Evolutionary conservation across 78 protist genomes (phyloP), one percentile per base, ranked within the genome.

Genomic region (Reticulomyxa filosa): DNA sequence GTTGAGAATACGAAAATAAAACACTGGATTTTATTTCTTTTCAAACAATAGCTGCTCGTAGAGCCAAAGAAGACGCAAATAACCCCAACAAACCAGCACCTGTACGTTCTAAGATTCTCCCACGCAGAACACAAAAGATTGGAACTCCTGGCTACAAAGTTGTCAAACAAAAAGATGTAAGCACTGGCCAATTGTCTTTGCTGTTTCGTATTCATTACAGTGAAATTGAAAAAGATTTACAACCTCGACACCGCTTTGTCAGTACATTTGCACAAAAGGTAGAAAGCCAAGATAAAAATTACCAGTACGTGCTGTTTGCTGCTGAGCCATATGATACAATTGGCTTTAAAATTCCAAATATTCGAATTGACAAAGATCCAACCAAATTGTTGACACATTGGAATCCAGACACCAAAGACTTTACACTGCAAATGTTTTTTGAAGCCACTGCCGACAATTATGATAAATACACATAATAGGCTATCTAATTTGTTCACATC

Each of bases 321-420:
- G 97, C 97, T 0, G 94, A 88, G 46, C 98, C 98, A 3, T 95
- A 95, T 72, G 94, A 89, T 65, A 91, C 93, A 4, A 78, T 94
- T 50, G 92, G 84, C 26, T 83, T 93, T 75, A 87, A 90, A 75
- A 72, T 94, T 4, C 98, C 97, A 0, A 55, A 67, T 29, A 25
- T 7, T 0, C 81, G 69, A 56, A 50, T 88, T 23, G 94, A 87
- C 61, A 70, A 72, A 35, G 13, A 23, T 2, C 70, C 4, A 11
- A n/a, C 62, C 39, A 74, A 70, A 38, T 69, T 65, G 62, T 57
- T 3, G 38, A 57, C 70, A 4, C 0, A 36, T n/a, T 81, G 82
- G 80, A 69, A 81, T 27, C 13, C 5, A 2, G 74, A 74, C 37
- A 42, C n/a, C 10, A 38, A 62, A 38, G 38, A 33, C 8, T 81